A percentile compares a stretch with the other conserved stretches of the same genome.
These are phyloP conservation scores for Dalbergia oliveri DNA, from an alignment of 306 rosid species.

Conservation along the genomic window DNA sequence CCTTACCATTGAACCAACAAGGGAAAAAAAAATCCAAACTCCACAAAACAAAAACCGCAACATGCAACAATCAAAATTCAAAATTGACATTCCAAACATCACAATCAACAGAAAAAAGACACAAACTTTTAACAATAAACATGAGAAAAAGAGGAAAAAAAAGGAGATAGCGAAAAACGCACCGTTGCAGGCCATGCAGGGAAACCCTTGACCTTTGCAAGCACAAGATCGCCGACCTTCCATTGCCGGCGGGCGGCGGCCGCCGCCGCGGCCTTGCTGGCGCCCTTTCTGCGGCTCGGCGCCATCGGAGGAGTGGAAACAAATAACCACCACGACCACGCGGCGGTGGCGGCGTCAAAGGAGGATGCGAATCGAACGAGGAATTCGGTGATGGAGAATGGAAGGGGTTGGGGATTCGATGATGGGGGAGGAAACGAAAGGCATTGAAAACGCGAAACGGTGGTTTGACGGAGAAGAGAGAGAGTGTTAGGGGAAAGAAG, in stretches of 20 bases:
- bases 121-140: background rate
- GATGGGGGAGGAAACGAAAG: conserved; percentile 49
- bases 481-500: conserved; percentile 20
- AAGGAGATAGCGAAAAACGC: conserved; percentile 23
- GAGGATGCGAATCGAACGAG: conserved; percentile 51
- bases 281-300: conserved; percentile 83
- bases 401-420: conserved; percentile 50
- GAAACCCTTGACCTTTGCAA: conserved; percentile 93
- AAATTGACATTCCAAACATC: conserved; percentile 6
- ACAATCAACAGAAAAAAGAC: background rate
- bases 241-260: conserved; percentile 92
- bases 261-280: conserved; percentile 76
- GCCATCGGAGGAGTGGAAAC: conserved; percentile 63
- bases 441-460: conserved; percentile 62
- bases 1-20: conserved; percentile 18
- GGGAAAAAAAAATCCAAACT: conserved; percentile 13
- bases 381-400: conserved; percentile 56
- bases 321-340: background rate
- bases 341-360: conserved; percentile 36
- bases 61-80: conserved; percentile 43
- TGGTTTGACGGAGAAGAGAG: background rate
- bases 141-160: background rate
- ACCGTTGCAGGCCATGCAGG: conserved; percentile 99
- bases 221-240: conserved; percentile 98
- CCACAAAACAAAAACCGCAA: conserved; percentile 9